Percentiles rank a stretch among this genome's conserved stretches.
Evolutionary conservation across 495 filamentous ascomycete species (phyloP).

Genomic region (Amphirosellinia nigrospora): DNA sequence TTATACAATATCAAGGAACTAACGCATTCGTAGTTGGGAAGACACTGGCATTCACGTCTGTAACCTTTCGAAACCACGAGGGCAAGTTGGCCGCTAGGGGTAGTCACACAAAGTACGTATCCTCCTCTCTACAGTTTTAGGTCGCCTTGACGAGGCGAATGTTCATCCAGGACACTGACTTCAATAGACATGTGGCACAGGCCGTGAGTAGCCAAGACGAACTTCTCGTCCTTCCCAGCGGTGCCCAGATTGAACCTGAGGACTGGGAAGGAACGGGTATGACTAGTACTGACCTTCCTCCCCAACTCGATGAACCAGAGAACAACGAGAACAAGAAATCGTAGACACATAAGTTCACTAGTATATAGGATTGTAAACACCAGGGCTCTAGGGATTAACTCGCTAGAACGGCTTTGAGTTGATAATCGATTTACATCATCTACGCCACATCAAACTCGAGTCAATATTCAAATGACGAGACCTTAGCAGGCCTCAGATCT

Average conservation of each 20-base stretch:
- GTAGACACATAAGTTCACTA: not conserved
- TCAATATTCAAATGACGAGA: not conserved
- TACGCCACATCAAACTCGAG: not conserved
- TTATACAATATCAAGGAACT: not conserved
- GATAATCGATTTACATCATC: not conserved
- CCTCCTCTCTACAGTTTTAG: not conserved
- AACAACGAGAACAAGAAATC: not conserved
- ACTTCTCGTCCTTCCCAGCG: slow-evolving; percentile 14
- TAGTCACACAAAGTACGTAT: slow-evolving; percentile 90
- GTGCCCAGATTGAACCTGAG: not conserved
- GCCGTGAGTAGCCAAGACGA: slow-evolving; percentile 1
- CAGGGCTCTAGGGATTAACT: not conserved
- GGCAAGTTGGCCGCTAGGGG: slow-evolving; percentile 83
- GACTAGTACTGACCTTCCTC: too few species aligned
- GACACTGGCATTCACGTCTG: slow-evolving; percentile 85
- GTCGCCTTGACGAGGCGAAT: not conserved
- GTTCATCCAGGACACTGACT: not conserved
- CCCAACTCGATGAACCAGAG: not conserved
- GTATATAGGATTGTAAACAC: not conserved
- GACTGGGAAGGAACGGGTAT: not conserved
- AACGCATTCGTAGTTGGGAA: slow-evolving; percentile 75
- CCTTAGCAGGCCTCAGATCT: not conserved
- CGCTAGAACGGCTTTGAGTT: not conserved
- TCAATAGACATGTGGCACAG: slow-evolving; percentile 30
- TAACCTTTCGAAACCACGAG: slow-evolving; percentile 77